Evolutionary conservation across 2,329 filamentous ascomycete species (phyloP).

Genomic region (Neonectria sp.): DNA sequence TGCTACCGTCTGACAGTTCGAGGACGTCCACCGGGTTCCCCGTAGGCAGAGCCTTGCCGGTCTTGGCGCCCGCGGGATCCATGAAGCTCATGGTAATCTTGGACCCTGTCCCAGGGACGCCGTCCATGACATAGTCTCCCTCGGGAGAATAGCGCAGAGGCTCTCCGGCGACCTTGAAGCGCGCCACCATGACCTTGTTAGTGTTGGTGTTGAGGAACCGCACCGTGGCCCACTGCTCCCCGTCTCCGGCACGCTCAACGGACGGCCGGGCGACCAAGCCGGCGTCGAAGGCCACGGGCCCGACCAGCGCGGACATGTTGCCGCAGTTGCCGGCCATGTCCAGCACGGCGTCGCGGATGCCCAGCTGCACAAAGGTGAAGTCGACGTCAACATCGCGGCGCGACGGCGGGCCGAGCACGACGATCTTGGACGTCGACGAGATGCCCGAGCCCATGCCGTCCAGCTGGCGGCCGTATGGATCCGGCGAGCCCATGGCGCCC

Average conservation of each 20-base stretch:
- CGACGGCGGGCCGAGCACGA: constrained; percentile 71
- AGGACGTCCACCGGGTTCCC: constrained; percentile 68
- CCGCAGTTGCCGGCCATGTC: constrained; percentile 82
- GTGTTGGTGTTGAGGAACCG: constrained; percentile 82
- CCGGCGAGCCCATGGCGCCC: constrained; percentile 75
- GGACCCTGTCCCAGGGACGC: constrained; percentile 72
- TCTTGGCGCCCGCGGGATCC: constrained; percentile 74
- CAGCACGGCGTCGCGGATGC: constrained; percentile 72
- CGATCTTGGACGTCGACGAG: constrained; percentile 80
- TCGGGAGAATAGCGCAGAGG: constrained; percentile 44
- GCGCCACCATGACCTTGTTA: constrained; percentile 71
- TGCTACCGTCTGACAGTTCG: constrained; percentile 51
- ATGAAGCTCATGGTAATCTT: constrained; percentile 73
- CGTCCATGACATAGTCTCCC: constrained; percentile 75
- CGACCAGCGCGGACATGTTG: constrained; percentile 80
- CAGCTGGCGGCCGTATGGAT: constrained; percentile 78
- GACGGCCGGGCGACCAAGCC: constrained; percentile 43
- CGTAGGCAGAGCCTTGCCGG: constrained; percentile 66
- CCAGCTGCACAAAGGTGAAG: constrained; percentile 80
- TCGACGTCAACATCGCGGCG: constrained; percentile 71
- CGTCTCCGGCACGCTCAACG: constrained; percentile 40
- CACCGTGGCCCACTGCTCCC: constrained; percentile 61
- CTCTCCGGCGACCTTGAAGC: constrained; percentile 66
- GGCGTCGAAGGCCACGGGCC: constrained; percentile 62
- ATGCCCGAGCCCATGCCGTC: constrained; percentile 80